Evolutionary conservation across 192 early-diverging fungal genomes (phyloP), one percentile per base, ranked within the genome.

Genomic region (Lunasporangiospora selenospora): DNA sequence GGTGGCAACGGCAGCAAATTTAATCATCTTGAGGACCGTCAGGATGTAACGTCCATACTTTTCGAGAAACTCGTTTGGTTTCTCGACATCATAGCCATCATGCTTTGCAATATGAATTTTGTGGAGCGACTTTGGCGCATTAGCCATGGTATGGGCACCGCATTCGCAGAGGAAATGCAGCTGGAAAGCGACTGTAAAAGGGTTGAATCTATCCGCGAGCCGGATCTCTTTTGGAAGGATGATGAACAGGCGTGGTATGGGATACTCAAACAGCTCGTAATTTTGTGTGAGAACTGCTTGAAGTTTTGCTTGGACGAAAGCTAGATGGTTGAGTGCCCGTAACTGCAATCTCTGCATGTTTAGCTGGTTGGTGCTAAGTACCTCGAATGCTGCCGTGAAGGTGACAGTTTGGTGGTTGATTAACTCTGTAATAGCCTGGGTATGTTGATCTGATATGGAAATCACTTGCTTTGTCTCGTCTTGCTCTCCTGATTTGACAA

Each of bases 241-340:
- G 26, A 53, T 53, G 23, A 59, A 59, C 33, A 59, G 26, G 32
- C 57, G 24, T 2, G 57, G 57, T 23, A 49, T 59, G 13, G 57
- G 24, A 19, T 39, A 59, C 23, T 59, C 57, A 15, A 37, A 23
- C 32, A 59, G 19, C 36, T 59, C 57, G 8, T 38, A 48, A 4
- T 59, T 33, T 31, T 49, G 44, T 24, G 57, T 49, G 45, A 59
- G 49, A 8, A 59, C 49, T 33, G 57, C 57, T 24, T 47, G n/a
- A n/a, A n/a, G n/a, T n/a, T n/a, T n/a, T n/a, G n/a, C n/a, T n/a
- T n/a, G n/a, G n/a, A n/a, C n/a, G n/a, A n/a, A n/a, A n/a, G n/a
- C n/a, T n/a, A n/a, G n/a, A n/a, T n/a, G n/a, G n/a, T n/a, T n/a
- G n/a, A n/a, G n/a, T n/a, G n/a, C n/a, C n/a, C n/a, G n/a, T n/a